These are phyloP conservation scores for Yamadazyma spencermartinsiae DNA, from an alignment of 1,139 yeast genomes.

Conservation along the genomic window DNA sequence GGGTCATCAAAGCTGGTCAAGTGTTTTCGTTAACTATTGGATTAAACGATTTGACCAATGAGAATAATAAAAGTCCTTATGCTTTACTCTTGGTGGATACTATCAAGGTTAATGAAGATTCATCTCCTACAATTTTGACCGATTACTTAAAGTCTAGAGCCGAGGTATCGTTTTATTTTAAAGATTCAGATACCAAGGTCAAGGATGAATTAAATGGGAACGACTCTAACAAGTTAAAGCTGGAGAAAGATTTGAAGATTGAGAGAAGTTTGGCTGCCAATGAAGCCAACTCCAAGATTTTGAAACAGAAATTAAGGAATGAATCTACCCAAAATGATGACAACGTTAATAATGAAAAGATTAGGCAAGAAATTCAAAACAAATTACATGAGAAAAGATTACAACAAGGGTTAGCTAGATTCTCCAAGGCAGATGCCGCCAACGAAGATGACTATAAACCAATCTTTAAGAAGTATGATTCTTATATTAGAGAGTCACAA, in stretches of 20 bases:
- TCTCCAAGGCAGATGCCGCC: slow-evolving; percentile 71
- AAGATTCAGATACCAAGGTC: slow-evolving; percentile 53
- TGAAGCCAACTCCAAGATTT: slow-evolving; percentile 55
- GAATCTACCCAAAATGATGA: slow-evolving; percentile 75
- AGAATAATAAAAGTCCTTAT: slow-evolving; percentile 52
- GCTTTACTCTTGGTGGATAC: slow-evolving; percentile 84
- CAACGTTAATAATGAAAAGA: slow-evolving; percentile 64
- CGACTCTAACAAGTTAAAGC: slow-evolving; percentile 25
- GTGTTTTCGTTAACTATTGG: slow-evolving; percentile 79
- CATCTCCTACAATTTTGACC: slow-evolving; percentile 66
- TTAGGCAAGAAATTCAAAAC: slow-evolving; percentile 79
- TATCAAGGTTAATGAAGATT: slow-evolving; percentile 52
- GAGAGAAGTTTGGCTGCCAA: slow-evolving; percentile 32
- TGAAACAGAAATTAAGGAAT: slow-evolving; percentile 79
- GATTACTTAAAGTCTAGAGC: slow-evolving; percentile 70
- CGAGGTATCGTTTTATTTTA: slow-evolving; percentile 82
- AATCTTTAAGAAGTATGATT: slow-evolving; percentile 87
- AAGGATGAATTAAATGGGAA: slow-evolving; percentile 20
- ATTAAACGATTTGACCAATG: slow-evolving; percentile 59
- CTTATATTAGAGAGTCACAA: slow-evolving; percentile 90
- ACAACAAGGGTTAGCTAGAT: slow-evolving; percentile 79
- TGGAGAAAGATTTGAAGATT: slow-evolving; percentile 33
- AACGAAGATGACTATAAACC: slow-evolving; percentile 67
- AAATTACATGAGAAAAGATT: slow-evolving; percentile 83
- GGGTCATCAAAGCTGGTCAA: slow-evolving; percentile 69